Base-by-base conservation (phyloP, 495 filamentous ascomycete genomes). In the Corynascus novoguineensis region DNA sequence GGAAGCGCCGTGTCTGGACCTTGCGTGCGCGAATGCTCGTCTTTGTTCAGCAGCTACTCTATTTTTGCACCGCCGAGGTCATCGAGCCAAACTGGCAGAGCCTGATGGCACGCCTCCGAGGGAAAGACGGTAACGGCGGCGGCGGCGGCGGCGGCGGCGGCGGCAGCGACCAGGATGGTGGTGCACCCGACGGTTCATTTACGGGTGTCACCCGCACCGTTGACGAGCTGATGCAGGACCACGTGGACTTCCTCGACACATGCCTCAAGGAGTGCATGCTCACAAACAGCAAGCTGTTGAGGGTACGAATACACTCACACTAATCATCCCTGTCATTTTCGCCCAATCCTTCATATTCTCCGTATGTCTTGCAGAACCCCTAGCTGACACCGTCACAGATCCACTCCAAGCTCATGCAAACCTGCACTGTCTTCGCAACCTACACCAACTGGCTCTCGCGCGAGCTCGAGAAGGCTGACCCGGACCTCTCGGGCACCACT, bases 181-280 rank as follows among this genome's bases (percentile, higher is more conserved):
- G 38, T 10, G 42, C 48, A 10, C 21, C 37, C 21, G 32, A 17
- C 11, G 35, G 28, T 28, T 41, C 57, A 5, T 37, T 42, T 17
- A 52, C 38, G 21, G 78, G 58, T 64, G 69, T 62, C n/a, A 89
- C 88, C 57, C 79, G 91, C 37, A 98, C 93, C 0, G 95, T 98
- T 15, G 93, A 98, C 62, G 90, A 97, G 68, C 73, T 98, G 64
- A 98, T 98, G 93, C 90, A 97, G 71, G 92, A 97, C 69, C 93
- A 98, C 76, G 92, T 98, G 29, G 93, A 97, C 72, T 97, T 97
- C 69, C 71, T 98, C 53, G 93, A 97, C 64, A 97, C 92, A 12
- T 98, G 93, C 70, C 75, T 98, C 53, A 97, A 97, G 73, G 93
- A 97, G 74, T 97, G 95, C 77, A 97, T 97, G 92, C 79, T 98